phyloP scores from a whole-genome alignment of 1,284 basidiomycete genomes.

The Gymnopus androsaceus region DNA sequence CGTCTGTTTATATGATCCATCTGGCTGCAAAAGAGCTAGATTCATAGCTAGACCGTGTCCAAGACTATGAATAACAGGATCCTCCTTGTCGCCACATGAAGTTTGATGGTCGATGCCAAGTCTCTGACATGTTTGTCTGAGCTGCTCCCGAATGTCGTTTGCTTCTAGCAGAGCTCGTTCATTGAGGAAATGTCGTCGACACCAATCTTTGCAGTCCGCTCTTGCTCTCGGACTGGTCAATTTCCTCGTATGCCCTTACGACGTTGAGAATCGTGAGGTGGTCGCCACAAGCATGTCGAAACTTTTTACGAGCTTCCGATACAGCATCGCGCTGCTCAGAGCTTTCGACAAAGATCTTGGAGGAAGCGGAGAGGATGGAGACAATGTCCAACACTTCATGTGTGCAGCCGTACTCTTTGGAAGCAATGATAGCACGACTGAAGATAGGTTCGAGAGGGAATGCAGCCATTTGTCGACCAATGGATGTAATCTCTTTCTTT shows the following conservation, averaged over 20 bases:
- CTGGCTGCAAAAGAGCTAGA: slow-evolving; percentile 79
- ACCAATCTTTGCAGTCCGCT: slow-evolving; percentile 72
- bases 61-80: slow-evolving; percentile 66
- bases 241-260: slow-evolving; percentile 76
- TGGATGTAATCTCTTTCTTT: slow-evolving; percentile 60
- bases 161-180: slow-evolving; percentile 87
- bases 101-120: slow-evolving; percentile 62
- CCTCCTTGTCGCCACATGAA: slow-evolving; percentile 59
- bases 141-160: slow-evolving; percentile 78
- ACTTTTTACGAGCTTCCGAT: slow-evolving; percentile 70
- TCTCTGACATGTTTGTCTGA: slow-evolving; percentile 66
- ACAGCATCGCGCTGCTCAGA: slow-evolving; percentile 73
- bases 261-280: slow-evolving; percentile 89
- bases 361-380: slow-evolving; percentile 76
- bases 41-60: slow-evolving; percentile 80
- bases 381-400: slow-evolving; percentile 79
- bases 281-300: slow-evolving; percentile 85
- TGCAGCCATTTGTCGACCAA: slow-evolving; percentile 78
- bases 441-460: slow-evolving; percentile 87
- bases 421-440: slow-evolving; percentile 75
- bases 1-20: slow-evolving; percentile 83
- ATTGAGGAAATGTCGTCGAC: slow-evolving; percentile 81
- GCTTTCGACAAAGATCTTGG: slow-evolving; percentile 73
- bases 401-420: slow-evolving; percentile 70
- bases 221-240: slow-evolving; percentile 48